Base-by-base conservation (phyloP, 2,329 filamentous ascomycete genomes). In the Ilyonectria sp. region DNA sequence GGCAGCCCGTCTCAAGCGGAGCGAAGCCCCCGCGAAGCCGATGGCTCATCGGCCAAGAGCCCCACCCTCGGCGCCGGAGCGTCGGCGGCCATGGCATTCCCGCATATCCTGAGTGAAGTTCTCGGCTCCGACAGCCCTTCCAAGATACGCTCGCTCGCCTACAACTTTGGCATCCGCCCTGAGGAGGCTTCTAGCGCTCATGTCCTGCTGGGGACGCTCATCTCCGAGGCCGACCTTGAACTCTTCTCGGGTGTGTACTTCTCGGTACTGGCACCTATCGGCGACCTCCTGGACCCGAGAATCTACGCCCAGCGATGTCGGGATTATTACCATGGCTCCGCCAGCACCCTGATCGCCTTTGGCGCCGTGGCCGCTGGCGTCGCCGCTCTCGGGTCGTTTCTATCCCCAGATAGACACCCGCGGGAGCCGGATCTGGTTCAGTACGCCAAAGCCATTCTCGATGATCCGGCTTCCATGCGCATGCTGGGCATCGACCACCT, bases 111-210 rank as follows among this genome's bases (percentile, higher is more conserved):
- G 26, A 61, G 68, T 13, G 13, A 46, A 6, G 65, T 55, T 11
- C 60, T 74, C 46, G 72, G 70, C 7, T 72, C 71, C 49, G 61
- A 67, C 37, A 71, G 65, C 56, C 62, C 65, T 55, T 63, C 71
- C 23, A 71, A 67, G 52, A 63, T 71, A 23, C 68, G 53, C 40
- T 71, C 72, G 15, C 59, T 72, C 31, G 72, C 66, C 17, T 74
- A 69, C 58, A 73, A 74, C 68, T 73, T 73, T 68, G 72, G 72
- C 33, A 70, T 68, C 29, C 66, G 72, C 19, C 72, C 71, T 2
- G 69, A 74, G 17, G 72, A 73, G 62, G 67, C 69, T 40, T 59
- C 67, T 1, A 46, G 31, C 17, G 8, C 58, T 1, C 63, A 67
- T 17, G 57, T 54, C n/a, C 53, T 67, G n/a, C 70, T 74, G 29